Evolutionary conservation across 208 protist genomes (phyloP), one percentile per base, ranked within the genome.

Genomic region (Leptomonas pyrrhocoris): DNA sequence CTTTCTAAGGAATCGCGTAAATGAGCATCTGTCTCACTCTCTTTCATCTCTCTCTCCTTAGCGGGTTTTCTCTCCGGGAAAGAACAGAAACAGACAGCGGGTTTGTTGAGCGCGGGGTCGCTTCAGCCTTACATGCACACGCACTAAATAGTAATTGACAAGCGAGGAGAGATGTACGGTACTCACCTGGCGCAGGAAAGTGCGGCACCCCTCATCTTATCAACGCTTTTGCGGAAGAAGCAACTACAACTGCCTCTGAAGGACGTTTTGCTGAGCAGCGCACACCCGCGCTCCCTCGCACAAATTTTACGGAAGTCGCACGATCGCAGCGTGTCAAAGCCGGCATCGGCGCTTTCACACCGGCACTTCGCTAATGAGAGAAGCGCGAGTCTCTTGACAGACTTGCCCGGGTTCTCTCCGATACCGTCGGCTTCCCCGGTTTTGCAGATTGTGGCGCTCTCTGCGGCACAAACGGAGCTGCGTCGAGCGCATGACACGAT

Each of bases 241-340:
- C 43, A 66, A n/a, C 19, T 77, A 4, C 36, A 9, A 21, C 18
- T 65, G 23, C 70, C 71, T 25, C 9, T 66, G 30, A 50, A 38
- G 28, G 49, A 59, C 13, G 71, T 77, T 19, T 31, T 77, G 34
- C 25, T 77, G 8, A 66, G 55, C 57, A 77, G 54, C 18, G 8
- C 46, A 23, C 46, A 63, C 8, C 40, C 63, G 5, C 6, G 27
- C n/a, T 15, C 42, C 9, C 23, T 68, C 23, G 59, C 43, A 43
- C 63, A 48, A 4, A 49, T 63, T 48, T 23, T 77, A 11, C 27
- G 40, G 13, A 42, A 59, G 2, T 50, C 43, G 27, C 53, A 50
- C 19, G 21, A 31, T 5, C 27, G 53, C 25, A 38, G 2, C 21
- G 43, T 23, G 40, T 1, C 53, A n/a, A 60, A 19, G 16, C 40